Evolutionary conservation across 192 early-diverging fungal species (phyloP), one percentile per base, ranked within the genome.

Genomic region (Podochytrium sp.): DNA sequence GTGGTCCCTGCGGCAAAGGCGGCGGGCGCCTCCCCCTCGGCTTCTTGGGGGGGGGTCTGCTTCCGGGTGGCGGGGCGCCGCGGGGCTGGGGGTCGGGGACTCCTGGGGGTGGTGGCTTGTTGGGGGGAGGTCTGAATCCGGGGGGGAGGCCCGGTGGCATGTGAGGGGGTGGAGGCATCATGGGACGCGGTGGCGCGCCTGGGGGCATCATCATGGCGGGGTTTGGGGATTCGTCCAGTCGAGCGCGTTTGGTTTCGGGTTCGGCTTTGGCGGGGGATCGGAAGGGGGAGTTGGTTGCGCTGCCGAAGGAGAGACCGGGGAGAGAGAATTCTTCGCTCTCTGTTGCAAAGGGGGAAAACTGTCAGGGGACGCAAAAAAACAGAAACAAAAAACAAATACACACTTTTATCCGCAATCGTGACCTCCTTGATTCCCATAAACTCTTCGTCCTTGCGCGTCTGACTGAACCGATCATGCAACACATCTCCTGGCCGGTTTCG

Each of bases 401-500:
- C 29, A 72, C 59, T 74, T 29, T 74, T 75, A 20, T 67, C 52
- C 40, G 47, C 56, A 32, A 71, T 71, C 10, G 69, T 29, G 20
- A 70, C 59, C 20, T 76, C 75, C 39, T 76, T 76, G 37, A 76
- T 68, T 20, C 65, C 66, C 65, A 63, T 63, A n/a, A 68, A 67
- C 75, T 76, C 75, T 63, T 76, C 75, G 50, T 76, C 75, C 33
- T 76, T 76, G 18, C 75, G 33, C 10, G 65, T 69, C 49, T 76
- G 75, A 59, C 64, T 81, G 70, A 83, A 81, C 10, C 83, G 75
- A 74, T 87, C 87, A 53, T 76, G 77, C 77, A 86, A 75, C 1
- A 57, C 74, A 52, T 89, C 87, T 16, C 93, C 98, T 3, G 98
- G 98, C 18, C 98, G 84, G 37, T 94, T 92, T 29, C 96, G 83